Percentiles rank a stretch among this genome's conserved stretches.
These are phyloP conservation scores for Auriscalpium orientale DNA, from an alignment of 768 basidiomycete genomes.

Conservation along the genomic window DNA sequence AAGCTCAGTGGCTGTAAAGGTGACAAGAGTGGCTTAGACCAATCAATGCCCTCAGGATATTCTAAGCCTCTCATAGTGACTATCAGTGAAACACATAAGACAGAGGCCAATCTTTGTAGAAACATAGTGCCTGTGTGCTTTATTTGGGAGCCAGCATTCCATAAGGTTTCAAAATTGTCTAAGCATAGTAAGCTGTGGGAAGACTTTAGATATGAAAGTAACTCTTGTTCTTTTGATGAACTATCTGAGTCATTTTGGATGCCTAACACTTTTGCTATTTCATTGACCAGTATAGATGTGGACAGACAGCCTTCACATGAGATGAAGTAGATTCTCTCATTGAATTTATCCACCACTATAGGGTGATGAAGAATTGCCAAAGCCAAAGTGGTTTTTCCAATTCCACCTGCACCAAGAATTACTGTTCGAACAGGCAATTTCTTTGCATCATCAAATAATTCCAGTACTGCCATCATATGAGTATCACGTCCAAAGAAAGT, in stretches of 20 bases:
- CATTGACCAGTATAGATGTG: not conserved
- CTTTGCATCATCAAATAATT: too few relatives aligned
- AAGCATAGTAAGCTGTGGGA: not conserved
- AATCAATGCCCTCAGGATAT: not conserved
- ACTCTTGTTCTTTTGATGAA: not conserved
- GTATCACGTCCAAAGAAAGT: too few relatives aligned
- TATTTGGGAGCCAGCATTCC: not conserved
- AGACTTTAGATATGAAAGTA: not conserved
- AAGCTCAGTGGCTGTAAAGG: not conserved
- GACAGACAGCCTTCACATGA: not conserved
- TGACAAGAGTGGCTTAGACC: not conserved
- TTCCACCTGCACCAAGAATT: too few relatives aligned
- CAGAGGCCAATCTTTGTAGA: not conserved
- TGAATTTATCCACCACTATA: too few relatives aligned
- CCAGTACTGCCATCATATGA: too few relatives aligned
- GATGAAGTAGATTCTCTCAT: not conserved
- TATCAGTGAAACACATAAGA: not conserved
- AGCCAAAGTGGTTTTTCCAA: too few relatives aligned
- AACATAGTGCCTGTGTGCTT: not conserved
- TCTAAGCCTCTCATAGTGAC: not conserved
- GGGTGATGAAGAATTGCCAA: too few relatives aligned
- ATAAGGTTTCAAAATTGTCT: not conserved
- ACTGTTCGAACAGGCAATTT: too few relatives aligned
- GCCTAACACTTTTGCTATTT: not conserved
- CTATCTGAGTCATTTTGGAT: not conserved